Base-by-base conservation (phyloP, 2,329 filamentous ascomycete species). In the Thelonectria rubi region DNA sequence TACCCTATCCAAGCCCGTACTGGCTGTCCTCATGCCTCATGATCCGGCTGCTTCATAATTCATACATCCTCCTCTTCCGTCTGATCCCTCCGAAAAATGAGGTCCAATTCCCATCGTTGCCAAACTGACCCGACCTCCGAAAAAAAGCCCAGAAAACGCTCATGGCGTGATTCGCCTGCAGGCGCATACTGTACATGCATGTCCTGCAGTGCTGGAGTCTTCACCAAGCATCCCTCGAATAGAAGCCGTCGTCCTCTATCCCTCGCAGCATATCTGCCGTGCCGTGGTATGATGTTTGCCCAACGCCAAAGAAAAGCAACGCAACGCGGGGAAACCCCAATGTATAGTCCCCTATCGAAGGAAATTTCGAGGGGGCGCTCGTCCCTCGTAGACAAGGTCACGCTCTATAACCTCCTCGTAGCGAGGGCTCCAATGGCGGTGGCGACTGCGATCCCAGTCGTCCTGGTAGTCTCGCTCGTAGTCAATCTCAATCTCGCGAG, bases 381-480 rank as follows among this genome's bases (percentile, higher is more conserved):
- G 74, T 55, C 75, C 79, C 55, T 92, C 89, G 69, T 88, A 89
- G 50, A 89, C 77, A 55, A 91, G 81, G 72, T 92, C 90, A 32
- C 87, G 84, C 78, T 92, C 90, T 62, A 87, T 85, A 66, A 89
- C 81, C 55, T 91, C 88, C 42, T 88, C 88, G 66, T 81, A 82
- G 52, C 68, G 70, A 70, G 76, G 70, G 59, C 76, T 74, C 57
- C 74, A 68, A 52, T 72, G 77, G 56, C 75, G 75, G 55, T 74
- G 75, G 64, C 78, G 74, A 45, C 75, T 74, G 47, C 81, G 77
- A 52, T 82, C 83, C 74, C 80, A 81, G 18, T 84, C 81, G 42
- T 85, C 79, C 54, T 82, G 81, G 66, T 82, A 82, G 43, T 86
- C 81, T 56, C 85, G 82, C 76, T 92, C 88, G 73, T 82, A 88